A percentile compares a stretch with the other conserved stretches of the same genome.
These are phyloP conservation scores for Vitis hybrid DNA, from an alignment of 177 flowering plant species.

Conservation along the genomic window DNA sequence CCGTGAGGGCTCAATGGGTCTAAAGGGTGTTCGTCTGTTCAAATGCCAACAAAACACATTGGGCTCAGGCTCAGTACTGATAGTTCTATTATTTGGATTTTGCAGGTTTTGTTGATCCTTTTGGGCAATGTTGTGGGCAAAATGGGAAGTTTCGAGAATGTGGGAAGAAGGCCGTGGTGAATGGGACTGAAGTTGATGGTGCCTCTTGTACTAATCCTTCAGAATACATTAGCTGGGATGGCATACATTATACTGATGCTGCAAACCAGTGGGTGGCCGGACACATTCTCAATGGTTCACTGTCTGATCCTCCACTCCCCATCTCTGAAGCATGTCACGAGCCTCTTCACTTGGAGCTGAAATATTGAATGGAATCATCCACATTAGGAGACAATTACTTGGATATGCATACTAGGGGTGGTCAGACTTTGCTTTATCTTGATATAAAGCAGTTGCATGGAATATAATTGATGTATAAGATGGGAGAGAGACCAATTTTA, in stretches of 20 bases:
- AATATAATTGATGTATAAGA: too few relatives aligned
- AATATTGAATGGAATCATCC: not conserved
- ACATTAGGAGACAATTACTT: not conserved
- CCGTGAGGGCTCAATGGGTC: too few relatives aligned
- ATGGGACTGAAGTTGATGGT: slow-evolving; percentile 19
- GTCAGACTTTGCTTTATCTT: too few relatives aligned
- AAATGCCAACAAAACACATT: too few relatives aligned
- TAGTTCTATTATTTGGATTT: not conserved
- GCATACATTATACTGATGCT: slow-evolving; percentile 30
- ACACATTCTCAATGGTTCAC: slow-evolving; percentile 16
- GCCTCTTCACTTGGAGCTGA: not conserved
- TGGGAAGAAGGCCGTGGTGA: slow-evolving; percentile 16
- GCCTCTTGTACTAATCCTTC: slow-evolving; percentile 16
- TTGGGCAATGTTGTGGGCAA: slow-evolving; percentile 25
- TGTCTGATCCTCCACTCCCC: slow-evolving; percentile 24
- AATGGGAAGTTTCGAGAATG: slow-evolving; percentile 11
- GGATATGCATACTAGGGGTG: too few relatives aligned
- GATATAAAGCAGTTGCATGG: too few relatives aligned
- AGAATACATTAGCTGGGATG: slow-evolving; percentile 27
- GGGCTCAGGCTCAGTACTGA: not conserved
- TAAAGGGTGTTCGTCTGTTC: not conserved
- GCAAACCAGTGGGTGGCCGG: slow-evolving; percentile 30
- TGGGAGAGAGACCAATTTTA: too few relatives aligned
- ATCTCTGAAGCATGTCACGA: slow-evolving; percentile 23
- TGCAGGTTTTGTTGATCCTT: slow-evolving; percentile 28